These are phyloP conservation scores for Annulohypoxylon nitens DNA, from an alignment of 495 filamentous ascomycete species.

Conservation along the genomic window DNA sequence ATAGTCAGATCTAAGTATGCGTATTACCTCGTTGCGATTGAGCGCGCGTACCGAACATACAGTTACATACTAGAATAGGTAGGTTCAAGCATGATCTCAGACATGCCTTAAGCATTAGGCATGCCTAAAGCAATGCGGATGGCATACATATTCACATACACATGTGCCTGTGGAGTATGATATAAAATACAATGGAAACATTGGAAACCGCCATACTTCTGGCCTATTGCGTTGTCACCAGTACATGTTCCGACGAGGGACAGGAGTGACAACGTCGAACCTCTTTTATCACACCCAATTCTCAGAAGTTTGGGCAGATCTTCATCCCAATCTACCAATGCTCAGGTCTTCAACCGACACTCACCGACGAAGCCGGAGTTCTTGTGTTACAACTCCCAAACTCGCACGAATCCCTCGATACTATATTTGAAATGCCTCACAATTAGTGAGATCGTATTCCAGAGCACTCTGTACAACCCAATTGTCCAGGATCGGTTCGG, in stretches of 20 bases:
- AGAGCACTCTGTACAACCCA: constrained; percentile 35
- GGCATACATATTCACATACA: constrained; percentile 20
- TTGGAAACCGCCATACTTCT: background rate
- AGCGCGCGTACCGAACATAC: constrained; percentile 18
- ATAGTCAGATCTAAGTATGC: constrained; percentile 36
- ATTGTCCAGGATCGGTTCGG: constrained; percentile 40
- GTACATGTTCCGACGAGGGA: constrained; percentile 12
- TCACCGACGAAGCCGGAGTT: constrained; percentile 20
- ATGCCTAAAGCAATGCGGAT: constrained; percentile 31
- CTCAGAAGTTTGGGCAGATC: constrained; percentile 9
- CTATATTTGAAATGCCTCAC: constrained; percentile 47
- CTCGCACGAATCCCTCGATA: constrained; percentile 32
- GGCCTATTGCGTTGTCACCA: constrained; percentile 5
- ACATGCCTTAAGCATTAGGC: constrained; percentile 26
- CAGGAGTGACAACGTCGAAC: constrained; percentile 4
- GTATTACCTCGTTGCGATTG: constrained; percentile 34
- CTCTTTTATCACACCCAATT: background rate
- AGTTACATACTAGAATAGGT: constrained; percentile 24
- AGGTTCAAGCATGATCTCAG: constrained; percentile 27
- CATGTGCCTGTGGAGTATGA: constrained; percentile 18
- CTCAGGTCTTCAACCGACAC: constrained; percentile 18
- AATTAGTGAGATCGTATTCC: constrained; percentile 43
- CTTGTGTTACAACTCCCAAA: constrained; percentile 26
- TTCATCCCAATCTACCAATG: background rate
- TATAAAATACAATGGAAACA: constrained; percentile 12